Conservation (phyloP, 2,329 filamentous ascomycete genomes). For the Leptosphaerulina australis region DNA sequence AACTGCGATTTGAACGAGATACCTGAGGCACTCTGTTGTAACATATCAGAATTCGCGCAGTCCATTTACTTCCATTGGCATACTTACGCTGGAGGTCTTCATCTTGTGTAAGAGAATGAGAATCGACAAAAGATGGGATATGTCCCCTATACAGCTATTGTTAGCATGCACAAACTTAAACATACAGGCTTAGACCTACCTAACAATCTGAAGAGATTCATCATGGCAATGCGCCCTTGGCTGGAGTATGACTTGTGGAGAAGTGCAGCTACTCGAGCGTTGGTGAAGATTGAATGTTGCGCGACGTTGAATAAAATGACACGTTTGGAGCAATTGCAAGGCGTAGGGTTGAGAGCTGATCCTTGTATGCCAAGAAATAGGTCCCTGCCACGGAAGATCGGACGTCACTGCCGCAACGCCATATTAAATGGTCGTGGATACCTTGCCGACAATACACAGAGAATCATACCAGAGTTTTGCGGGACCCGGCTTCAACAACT, state of each 20-base stretch:
- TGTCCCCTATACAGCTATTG: constrained; percentile 68
- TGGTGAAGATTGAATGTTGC: constrained; percentile 16
- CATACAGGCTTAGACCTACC: constrained; percentile 54
- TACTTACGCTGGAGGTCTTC: constrained; percentile 78
- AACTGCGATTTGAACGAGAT: constrained; percentile 99
- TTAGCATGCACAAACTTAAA: constrained; percentile 33
- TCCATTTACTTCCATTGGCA: no score
- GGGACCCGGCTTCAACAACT: not conserved
- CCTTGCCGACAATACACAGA: not conserved
- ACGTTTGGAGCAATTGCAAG: constrained; percentile 43
- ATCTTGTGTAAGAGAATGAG: constrained; percentile 97
- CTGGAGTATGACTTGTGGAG: constrained; percentile 25
- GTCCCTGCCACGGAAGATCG: constrained; percentile 28
- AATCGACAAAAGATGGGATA: constrained; percentile 94
- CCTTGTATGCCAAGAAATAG: constrained; percentile 31
- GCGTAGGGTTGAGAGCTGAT: constrained; percentile 32
- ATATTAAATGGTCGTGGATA: not conserved
- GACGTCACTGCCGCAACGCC: constrained; percentile 26
- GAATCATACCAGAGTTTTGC: not conserved
- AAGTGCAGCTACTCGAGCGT: constrained; percentile 23
- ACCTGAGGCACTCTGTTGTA: constrained; percentile 78
- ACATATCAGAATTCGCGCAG: constrained; percentile 1
- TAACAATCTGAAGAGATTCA: constrained; percentile 74
- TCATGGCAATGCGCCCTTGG: constrained; percentile 49
- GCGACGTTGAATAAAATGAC: constrained; percentile 42